phyloP scores from a whole-genome alignment of 352 stramenopile genomes.

The Thraustochytrium striatum region DNA sequence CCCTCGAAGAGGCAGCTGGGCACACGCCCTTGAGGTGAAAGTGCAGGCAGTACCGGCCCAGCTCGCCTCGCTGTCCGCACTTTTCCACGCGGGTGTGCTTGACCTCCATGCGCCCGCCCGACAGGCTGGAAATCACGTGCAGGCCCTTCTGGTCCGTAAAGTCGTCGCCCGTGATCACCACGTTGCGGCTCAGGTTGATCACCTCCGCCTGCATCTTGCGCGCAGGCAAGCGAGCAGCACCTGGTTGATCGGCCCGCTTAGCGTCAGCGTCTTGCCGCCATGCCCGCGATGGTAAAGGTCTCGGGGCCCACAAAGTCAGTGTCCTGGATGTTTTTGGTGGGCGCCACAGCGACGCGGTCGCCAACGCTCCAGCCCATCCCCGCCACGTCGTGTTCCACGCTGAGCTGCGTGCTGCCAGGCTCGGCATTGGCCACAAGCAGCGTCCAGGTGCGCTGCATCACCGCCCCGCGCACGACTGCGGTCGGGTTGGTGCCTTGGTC shows the following conservation, averaged over 20 bases:
- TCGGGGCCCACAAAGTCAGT: not conserved
- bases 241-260: not conserved
- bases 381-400: not conserved
- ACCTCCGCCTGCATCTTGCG: constrained; percentile 59
- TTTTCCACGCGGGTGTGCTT: constrained; percentile 58
- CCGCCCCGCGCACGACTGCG: not conserved
- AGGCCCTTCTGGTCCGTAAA: constrained; percentile 53
- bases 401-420: not conserved
- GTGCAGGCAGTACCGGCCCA: constrained; percentile 61
- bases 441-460: not conserved
- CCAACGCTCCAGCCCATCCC: not conserved
- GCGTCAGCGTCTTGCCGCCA: not conserved
- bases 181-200: constrained; percentile 58
- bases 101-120: constrained; percentile 54
- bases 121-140: constrained; percentile 58
- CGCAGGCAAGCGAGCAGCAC: not conserved
- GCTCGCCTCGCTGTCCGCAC: constrained; percentile 59
- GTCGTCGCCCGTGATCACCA: constrained; percentile 58
- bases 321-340: not conserved
- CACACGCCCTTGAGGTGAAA: constrained; percentile 58
- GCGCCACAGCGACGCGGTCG: not conserved
- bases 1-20: constrained; percentile 54
- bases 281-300: not conserved
- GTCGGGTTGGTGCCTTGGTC: not conserved
- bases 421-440: not conserved